Evolutionary conservation across 208 protist genomes (phyloP).

Genomic region (Trypanosoma melophagium): DNA sequence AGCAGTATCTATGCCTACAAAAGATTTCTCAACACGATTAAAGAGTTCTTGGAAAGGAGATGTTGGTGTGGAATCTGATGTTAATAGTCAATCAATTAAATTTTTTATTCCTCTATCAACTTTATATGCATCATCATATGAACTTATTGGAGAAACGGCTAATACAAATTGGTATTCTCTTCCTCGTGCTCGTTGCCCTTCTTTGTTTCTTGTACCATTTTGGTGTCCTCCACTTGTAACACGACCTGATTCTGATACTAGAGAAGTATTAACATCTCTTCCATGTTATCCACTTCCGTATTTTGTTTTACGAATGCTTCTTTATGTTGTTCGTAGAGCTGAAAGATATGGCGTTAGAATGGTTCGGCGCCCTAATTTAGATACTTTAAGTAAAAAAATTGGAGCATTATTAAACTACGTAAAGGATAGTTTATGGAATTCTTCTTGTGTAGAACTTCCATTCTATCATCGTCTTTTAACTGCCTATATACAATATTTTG

Average conservation of each 20-base stretch:
- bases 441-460: constrained; percentile 36
- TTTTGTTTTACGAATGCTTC: constrained; percentile 70
- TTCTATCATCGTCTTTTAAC: constrained; percentile 49
- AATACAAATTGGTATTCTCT: constrained; percentile 57
- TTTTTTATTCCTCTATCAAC: constrained; percentile 67
- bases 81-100: constrained; percentile 20
- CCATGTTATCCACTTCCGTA: constrained; percentile 72
- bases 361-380: constrained; percentile 18
- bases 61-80: constrained; percentile 7
- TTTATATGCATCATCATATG: constrained; percentile 52
- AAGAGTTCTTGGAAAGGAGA: constrained; percentile 60
- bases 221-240: constrained; percentile 80
- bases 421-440: constrained; percentile 17
- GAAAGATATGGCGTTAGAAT: constrained; percentile 20
- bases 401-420: constrained; percentile 6
- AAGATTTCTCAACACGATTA: constrained; percentile 44
- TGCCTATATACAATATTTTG: constrained; percentile 60
- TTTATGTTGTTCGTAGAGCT: constrained; percentile 45
- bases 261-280: constrained; percentile 65
- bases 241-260: constrained; percentile 52
- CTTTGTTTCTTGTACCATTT: constrained; percentile 72
- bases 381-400: constrained; percentile 23
- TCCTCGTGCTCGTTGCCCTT: constrained; percentile 44
- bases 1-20: constrained; percentile 54
- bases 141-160: constrained; percentile 54